Base-by-base conservation (phyloP, 768 basidiomycete genomes). In the Boletellus ananiceps region DNA sequence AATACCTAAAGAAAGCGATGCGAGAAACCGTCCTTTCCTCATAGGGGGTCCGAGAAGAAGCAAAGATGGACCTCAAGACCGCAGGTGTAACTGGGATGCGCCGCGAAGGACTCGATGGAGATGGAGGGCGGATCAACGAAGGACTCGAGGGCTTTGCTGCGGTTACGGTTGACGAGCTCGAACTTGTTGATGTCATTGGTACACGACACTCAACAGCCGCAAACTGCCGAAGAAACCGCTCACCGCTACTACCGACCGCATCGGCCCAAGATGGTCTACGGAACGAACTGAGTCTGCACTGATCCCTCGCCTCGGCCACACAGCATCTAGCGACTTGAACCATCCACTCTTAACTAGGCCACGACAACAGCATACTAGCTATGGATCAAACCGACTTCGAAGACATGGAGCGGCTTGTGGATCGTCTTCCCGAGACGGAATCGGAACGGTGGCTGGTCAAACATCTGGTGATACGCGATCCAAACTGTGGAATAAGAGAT, bases 1-100 rank as follows among this genome's bases (percentile, higher is more conserved):
- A 60, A 40, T 65, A 87, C 89, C 90, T 80, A 67, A 92, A 92
- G 73, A 93, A 93, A 27, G 90, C 89, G 44, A 89, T 76, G 13
- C 88, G 80, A 34, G 89, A 93, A 45, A 93, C 82, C 0, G 86
- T 83, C 25, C 90, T 80, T 64, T 93, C 89, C 63, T 93, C 89
- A 47, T 84, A 72, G 3, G 85, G 80, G 0, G 86, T 84, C 13
- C 89, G 80, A 18, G 89, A 92, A 12, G 88, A 92, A 23, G 90
- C 81, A 65, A 93, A 93, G 57, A 93, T 93, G 44, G 86, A 84
- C 35, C 89, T 77, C 50, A 93, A 65, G 1, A 88, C 83, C 9
- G 86, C 84, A 9, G 89, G 89, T 0, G 89, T 91, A 16, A 92
- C 86, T 47, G 89, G 88, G 44, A 92, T 86, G 21, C 85, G 79